These are phyloP conservation scores for Imleria badia DNA, from an alignment of 768 basidiomycete genomes.

Conservation along the genomic window DNA sequence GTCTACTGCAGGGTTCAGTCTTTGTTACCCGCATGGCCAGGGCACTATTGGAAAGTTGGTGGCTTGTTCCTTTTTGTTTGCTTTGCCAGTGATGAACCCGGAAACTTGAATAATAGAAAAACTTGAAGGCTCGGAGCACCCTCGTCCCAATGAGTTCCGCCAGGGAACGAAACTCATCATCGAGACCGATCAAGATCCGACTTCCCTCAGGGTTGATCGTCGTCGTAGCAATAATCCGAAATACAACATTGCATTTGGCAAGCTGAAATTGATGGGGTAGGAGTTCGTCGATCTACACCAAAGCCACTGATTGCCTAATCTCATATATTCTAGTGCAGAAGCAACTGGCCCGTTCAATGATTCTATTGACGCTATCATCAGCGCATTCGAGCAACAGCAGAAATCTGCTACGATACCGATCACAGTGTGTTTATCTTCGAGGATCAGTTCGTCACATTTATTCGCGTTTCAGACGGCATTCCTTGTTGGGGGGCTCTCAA, in stretches of 20 bases:
- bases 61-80: not conserved
- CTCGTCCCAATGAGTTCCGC: not conserved
- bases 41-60: slow-evolving; percentile 35
- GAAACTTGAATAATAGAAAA: not conserved
- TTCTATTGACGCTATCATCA: slow-evolving; percentile 7
- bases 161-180: slow-evolving; percentile 1
- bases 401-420: not conserved
- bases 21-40: slow-evolving; percentile 44
- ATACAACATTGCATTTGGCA: slow-evolving; percentile 5
- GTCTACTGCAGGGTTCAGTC: slow-evolving; percentile 46
- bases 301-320: not conserved
- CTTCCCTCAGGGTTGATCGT: slow-evolving; percentile 2
- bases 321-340: not conserved
- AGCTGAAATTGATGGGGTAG: slow-evolving; percentile 10
- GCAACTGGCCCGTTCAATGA: slow-evolving; percentile 9
- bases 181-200: slow-evolving; percentile 3
- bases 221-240: not conserved
- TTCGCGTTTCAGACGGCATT: slow-evolving; percentile 7
- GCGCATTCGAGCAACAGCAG: slow-evolving; percentile 11
- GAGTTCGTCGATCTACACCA: not conserved
- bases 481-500: slow-evolving; percentile 11
- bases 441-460: not conserved
- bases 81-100: too few species aligned
- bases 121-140: not conserved
- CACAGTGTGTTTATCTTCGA: not conserved